phyloP scores from a whole-genome alignment of 805 yeast genomes.

The Schwanniomyces sp. region DNA sequence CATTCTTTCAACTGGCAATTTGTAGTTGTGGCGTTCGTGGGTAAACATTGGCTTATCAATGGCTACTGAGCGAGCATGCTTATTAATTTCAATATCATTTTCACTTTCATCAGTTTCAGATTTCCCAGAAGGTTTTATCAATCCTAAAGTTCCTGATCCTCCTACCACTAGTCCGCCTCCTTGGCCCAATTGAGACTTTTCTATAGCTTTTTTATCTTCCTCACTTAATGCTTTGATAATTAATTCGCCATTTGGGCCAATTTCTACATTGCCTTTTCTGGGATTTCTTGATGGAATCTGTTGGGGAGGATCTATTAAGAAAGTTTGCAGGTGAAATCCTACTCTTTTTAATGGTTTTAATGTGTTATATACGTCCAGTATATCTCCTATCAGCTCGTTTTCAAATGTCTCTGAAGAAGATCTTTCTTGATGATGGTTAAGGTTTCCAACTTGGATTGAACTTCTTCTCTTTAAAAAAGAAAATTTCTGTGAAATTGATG shows the following conservation, averaged over 20 bases:
- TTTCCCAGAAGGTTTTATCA: constrained; percentile 21
- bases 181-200: constrained; percentile 37
- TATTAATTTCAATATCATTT: constrained; percentile 7
- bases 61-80: constrained; percentile 21
- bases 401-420: constrained; percentile 4
- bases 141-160: constrained; percentile 66
- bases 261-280: constrained; percentile 69
- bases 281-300: constrained; percentile 90
- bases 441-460: not conserved
- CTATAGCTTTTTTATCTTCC: constrained; percentile 47
- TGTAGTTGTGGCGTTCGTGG: constrained; percentile 18
- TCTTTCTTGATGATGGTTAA: constrained; percentile 2
- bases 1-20: constrained; percentile 41
- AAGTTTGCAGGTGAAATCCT: constrained; percentile 42
- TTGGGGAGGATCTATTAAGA: constrained; percentile 62
- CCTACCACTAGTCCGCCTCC: constrained; percentile 79
- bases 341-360: constrained; percentile 41
- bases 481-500: constrained; percentile 14
- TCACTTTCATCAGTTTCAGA: constrained; percentile 16
- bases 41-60: constrained; percentile 35
- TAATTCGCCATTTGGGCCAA: constrained; percentile 52
- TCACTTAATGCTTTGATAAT: constrained; percentile 55
- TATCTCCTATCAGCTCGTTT: not conserved
- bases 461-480: constrained; percentile 29
- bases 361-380: constrained; percentile 24